Evolutionary conservation across 495 filamentous ascomycete genomes (phyloP).

Genomic region (Sporormia fimetaria): DNA sequence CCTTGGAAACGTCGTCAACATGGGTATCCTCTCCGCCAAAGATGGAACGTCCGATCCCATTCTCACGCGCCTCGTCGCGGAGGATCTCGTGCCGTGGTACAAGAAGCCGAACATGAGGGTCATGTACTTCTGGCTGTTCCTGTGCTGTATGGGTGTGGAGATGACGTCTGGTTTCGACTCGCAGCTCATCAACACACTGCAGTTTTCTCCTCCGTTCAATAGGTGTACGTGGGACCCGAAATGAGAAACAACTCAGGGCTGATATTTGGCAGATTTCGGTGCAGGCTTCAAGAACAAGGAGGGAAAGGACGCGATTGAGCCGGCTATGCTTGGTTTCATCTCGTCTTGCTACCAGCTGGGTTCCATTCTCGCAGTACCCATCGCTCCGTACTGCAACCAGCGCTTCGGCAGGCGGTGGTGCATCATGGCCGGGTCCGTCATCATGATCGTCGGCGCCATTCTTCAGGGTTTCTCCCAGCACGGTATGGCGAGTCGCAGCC

Average conservation of each 20-base stretch:
- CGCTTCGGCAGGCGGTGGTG: slow-evolving; percentile 8
- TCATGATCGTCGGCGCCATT: slow-evolving; percentile 14
- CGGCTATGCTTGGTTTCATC: slow-evolving; percentile 14
- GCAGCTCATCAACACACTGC: slow-evolving; percentile 20
- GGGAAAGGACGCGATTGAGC: slow-evolving; percentile 7
- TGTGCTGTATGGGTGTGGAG: slow-evolving; percentile 17
- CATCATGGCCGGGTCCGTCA: slow-evolving; percentile 7
- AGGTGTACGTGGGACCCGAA: no score
- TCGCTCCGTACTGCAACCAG: slow-evolving; percentile 14
- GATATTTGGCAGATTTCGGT: slow-evolving; percentile 15
- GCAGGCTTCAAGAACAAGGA: slow-evolving; percentile 8
- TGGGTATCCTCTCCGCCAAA: no score
- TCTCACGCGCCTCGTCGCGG: slow-evolving; percentile 11
- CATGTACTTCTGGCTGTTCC: slow-evolving; percentile 15
- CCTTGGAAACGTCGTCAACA: no score
- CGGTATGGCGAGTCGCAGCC: no score
- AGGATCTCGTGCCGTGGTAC: slow-evolving; percentile 16
- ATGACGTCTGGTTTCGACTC: slow-evolving; percentile 23
- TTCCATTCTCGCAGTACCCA: slow-evolving; percentile 14
- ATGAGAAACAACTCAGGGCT: no score
- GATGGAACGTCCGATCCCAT: slow-evolving; percentile 8
- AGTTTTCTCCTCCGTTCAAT: slow-evolving; percentile 15
- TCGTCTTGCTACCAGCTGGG: slow-evolving; percentile 19
- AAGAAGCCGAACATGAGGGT: slow-evolving; percentile 14
- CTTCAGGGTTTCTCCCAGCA: slow-evolving; percentile 14